Evolutionary conservation across 176 grass and related monocot genomes (phyloP), one percentile per base, ranked within the genome.

Genomic region (Raddia guianensis): DNA sequence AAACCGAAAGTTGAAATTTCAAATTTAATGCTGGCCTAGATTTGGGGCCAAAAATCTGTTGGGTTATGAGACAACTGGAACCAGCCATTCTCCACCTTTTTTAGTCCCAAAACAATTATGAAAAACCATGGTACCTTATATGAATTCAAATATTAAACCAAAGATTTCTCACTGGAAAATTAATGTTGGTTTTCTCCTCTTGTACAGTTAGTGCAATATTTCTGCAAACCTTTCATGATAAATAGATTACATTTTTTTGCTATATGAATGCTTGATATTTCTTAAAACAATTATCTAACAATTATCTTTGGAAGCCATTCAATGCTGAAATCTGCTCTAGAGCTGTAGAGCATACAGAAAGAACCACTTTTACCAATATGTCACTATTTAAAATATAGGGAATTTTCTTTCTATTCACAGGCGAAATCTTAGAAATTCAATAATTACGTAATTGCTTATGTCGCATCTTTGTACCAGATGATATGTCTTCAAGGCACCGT

Each of bases 381-480:
- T 5, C 49, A 49, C 18, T 62, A 62, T n/a, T 33, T 65, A 50
- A 63, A 34, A 49, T 63, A 8, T 12, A 37, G 13, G 7, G 5
- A 33, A 47, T 76, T 6, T 10, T 10, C 8, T 54, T 50, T 0
- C 9, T 37, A 54, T 18, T 71, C 14, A 40, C 7, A 53, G 13
- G 18, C 32, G 7, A 53, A 13, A 40, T 54, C 18, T 12, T 58
- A 40, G 14, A 74, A 43, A 43, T 3, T 10, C 16, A 19, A 27
- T 27, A 27, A 27, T 27, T 27, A 27, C 27, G 0, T 69, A 16
- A n/a, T 35, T 34, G 45, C 53, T 75, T 68, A 71, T 44, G 20
- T 63, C 8, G 15, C 66, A 66, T 75, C 10, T 80, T 52, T 86
- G 47, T 63, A 61, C 56, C 56, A 49, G 33, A 51, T 51, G 11